A percentile compares a stretch with the other conserved stretches of the same genome.
These are phyloP conservation scores for Phaffia rhodozyma DNA, from an alignment of 1,284 basidiomycete genomes.

Conservation along the genomic window DNA sequence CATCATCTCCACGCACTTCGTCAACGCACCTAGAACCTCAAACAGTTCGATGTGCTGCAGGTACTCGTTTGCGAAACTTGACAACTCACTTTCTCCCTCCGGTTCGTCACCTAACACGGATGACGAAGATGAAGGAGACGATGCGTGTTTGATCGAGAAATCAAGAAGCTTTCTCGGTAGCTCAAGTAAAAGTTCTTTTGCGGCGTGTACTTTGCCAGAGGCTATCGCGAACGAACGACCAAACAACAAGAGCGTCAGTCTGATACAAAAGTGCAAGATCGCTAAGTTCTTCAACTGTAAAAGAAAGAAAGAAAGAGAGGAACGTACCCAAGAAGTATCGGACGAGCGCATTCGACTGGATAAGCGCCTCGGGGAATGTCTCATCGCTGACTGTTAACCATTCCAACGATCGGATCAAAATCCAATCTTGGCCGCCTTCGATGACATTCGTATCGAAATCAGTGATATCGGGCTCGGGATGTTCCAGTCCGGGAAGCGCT, in stretches of 20 bases:
- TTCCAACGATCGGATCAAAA: conserved; percentile 76
- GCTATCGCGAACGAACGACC: conserved; percentile 37
- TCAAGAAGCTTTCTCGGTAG: conserved; percentile 50
- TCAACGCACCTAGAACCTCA: conserved; percentile 45
- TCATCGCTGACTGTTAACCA: conserved; percentile 75
- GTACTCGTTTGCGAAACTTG: conserved; percentile 30
- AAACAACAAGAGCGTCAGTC: background rate
- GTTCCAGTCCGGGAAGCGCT: conserved; percentile 36
- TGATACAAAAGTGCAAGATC: background rate
- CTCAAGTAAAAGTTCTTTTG: conserved; percentile 50
- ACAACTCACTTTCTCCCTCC: conserved; percentile 44
- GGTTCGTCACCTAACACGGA: conserved; percentile 43
- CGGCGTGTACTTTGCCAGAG: conserved; percentile 58
- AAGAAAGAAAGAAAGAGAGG: background rate
- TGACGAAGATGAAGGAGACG: conserved; percentile 31
- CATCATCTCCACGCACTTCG: conserved; percentile 27
- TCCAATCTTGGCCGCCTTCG: conserved; percentile 44
- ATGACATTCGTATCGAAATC: conserved; percentile 32
- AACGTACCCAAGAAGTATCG: conserved; percentile 71
- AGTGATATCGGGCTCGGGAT: conserved; percentile 49
- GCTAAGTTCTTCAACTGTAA: too few species aligned
- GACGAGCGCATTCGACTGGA: conserved; percentile 71
- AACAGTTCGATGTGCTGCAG: conserved; percentile 39
- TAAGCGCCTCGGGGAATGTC: conserved; percentile 64
- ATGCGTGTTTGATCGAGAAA: conserved; percentile 40